Percentiles rank a stretch among this genome's conserved stretches.
These are phyloP conservation scores for Trichophyton mentagrophytes DNA, from an alignment of 2,329 filamentous ascomycete genomes.

Conservation along the genomic window DNA sequence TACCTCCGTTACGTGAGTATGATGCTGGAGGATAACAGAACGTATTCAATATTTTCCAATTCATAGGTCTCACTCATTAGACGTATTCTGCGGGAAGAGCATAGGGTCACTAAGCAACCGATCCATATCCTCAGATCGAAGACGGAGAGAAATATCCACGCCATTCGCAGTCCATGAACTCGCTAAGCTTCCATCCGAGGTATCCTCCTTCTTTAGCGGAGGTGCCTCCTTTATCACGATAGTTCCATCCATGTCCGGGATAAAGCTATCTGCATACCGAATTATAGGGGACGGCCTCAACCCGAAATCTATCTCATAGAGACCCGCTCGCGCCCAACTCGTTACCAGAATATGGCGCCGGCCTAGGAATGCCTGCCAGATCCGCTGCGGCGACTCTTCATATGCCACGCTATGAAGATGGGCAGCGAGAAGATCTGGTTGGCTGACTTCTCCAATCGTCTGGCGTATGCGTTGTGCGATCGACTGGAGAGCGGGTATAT, in stretches of 20 bases:
- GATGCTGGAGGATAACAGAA: too few relatives aligned
- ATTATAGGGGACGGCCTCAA: background rate
- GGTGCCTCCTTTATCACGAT: background rate
- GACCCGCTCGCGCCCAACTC: conserved; percentile 32
- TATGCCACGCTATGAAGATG: conserved; percentile 33
- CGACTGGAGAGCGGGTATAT: background rate
- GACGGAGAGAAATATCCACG: background rate
- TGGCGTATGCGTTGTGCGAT: background rate
- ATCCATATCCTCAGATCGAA: background rate
- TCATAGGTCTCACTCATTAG: too few relatives aligned
- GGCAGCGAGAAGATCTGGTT: conserved; percentile 20
- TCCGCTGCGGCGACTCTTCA: conserved; percentile 35
- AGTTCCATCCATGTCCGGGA: background rate
- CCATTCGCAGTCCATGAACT: background rate
- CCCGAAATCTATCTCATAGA: conserved; percentile 23
- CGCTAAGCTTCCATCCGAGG: background rate
- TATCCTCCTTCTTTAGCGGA: background rate
- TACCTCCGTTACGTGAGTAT: too few relatives aligned
- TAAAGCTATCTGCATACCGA: background rate
- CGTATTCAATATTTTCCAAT: too few relatives aligned
- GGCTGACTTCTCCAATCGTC: background rate
- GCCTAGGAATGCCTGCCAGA: conserved; percentile 39
- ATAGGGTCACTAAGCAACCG: background rate
- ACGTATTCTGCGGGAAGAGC: background rate
- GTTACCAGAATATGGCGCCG: conserved; percentile 33